phyloP scores from a whole-genome alignment of 2,329 filamentous ascomycete species.

The Biscogniauxia marginata region DNA sequence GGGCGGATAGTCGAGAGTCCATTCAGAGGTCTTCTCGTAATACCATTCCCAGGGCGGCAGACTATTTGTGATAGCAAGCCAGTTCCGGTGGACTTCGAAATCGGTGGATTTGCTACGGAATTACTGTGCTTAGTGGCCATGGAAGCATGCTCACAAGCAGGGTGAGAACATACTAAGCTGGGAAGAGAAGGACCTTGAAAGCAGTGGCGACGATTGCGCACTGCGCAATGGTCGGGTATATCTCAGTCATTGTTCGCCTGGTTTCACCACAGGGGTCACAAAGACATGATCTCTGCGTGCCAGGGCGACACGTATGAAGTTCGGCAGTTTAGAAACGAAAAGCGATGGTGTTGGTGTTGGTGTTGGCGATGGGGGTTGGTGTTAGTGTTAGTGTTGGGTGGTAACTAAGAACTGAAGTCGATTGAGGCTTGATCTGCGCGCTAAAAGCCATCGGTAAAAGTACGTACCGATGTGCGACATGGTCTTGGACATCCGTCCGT shows the following conservation, averaged over 20 bases:
- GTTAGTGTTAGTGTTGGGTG: not conserved
- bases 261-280: conserved; percentile 18
- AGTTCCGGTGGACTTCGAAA: conserved; percentile 98
- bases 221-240: conserved; percentile 85
- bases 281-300: not conserved
- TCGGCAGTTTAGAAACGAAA: not conserved
- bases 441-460: conserved; percentile 19
- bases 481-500: not conserved
- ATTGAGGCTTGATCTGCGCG: conserved; percentile 22
- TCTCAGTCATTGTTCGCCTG: conserved; percentile 63
- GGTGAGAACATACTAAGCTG: conserved; percentile 74
- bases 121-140: conserved; percentile 4
- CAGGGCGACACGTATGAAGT: not conserved
- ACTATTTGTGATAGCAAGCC: conserved; percentile 93
- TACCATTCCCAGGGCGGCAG: conserved; percentile 90
- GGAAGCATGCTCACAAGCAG: conserved; percentile 3
- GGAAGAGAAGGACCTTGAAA: conserved; percentile 89
- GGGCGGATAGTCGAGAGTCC: conserved; percentile 97
- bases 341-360: not conserved
- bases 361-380: conserved; percentile 3
- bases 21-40: conserved; percentile 96
- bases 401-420: conserved; percentile 23
- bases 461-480: conserved; percentile 22
- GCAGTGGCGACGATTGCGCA: conserved; percentile 83
- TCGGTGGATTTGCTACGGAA: conserved; percentile 86